Evolutionary conservation across 306 rosid genomes (phyloP), one percentile per base, ranked within the genome.

Genomic region (Psophocarpus tetragonolobus): DNA sequence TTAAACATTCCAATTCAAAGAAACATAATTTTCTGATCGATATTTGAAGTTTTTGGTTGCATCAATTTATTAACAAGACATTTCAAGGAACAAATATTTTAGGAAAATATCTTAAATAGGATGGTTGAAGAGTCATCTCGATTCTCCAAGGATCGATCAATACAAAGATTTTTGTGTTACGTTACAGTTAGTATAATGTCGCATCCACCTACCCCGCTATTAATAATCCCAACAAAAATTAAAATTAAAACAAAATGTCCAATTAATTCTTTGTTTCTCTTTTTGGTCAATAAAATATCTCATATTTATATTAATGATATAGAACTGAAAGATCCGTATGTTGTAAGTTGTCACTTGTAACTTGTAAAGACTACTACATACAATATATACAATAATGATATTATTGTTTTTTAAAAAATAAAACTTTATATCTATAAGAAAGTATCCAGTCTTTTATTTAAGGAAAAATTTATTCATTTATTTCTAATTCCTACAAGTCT

Each of bases 231-330:
- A 26, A 12, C 8, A 26, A 23, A 23, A 10, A 54, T 1, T 8
- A 23, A 8, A 54, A 4, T 0, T 21, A 9, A 11, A 21, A 35
- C n/a, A 13, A 45, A 45, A 14, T 45, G 21, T 48, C 56, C 56
- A 15, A 4, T 47, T 15, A n/a, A n/a, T n/a, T n/a, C n/a, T n/a
- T 47, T 6, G 5, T 2, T 18, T 8, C 2, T 48, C 18, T 3
- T 18, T 17, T 48, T n/a, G 24, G 24, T 17, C 56, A n/a, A 48
- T 48, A 6, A 48, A 44, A n/a, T n/a, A n/a, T n/a, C n/a, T n/a
- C n/a, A n/a, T n/a, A n/a, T n/a, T n/a, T n/a, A n/a, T n/a, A 13
- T 47, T 69, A 69, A 44, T 69, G 60, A n/a, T 69, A 14, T 4
- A 69, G n/a, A 8, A 17, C 29, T 29, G 60, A 29, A 45, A 45